Percentiles rank a stretch among this genome's conserved stretches.
Evolutionary conservation across 176 grass and related monocot species (phyloP).

Genomic region (Carex scoparia): DNA sequence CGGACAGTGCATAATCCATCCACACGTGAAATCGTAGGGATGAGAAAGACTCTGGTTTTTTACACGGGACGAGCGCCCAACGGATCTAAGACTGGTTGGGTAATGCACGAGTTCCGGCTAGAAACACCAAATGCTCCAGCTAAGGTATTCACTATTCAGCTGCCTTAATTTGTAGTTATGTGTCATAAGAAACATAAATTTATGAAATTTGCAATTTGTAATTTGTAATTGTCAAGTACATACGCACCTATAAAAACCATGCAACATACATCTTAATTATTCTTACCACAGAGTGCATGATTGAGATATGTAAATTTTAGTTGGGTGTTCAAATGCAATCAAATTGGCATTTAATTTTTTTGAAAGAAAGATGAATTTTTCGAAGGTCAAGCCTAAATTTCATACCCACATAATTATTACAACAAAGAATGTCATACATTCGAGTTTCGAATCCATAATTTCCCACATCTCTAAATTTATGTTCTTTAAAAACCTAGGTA

Average conservation of each 20-base stretch:
- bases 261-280: neutral
- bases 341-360: neutral
- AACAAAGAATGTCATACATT: too few relatives aligned
- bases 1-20: conserved; percentile 25
- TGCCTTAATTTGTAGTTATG: neutral
- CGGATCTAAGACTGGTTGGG: conserved; percentile 51
- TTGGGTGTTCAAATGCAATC: neutral
- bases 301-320: neutral
- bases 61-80: conserved; percentile 60
- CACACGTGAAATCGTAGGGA: conserved; percentile 38
- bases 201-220: neutral
- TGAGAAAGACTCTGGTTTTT: conserved; percentile 79
- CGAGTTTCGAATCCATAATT: too few relatives aligned
- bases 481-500: neutral
- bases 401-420: neutral
- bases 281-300: neutral
- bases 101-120: conserved; percentile 77
- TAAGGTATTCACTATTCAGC: conserved; percentile 31
- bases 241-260: neutral
- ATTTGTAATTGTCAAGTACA: neutral
- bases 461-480: neutral
- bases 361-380: too few relatives aligned
- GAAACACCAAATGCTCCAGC: conserved; percentile 35
- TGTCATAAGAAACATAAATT: neutral
- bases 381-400: neutral